A percentile compares a stretch with the other conserved stretches of the same genome.
These are phyloP conservation scores for Cladosporium sp. DNA, from an alignment of 2,329 filamentous ascomycete genomes.

Conservation along the genomic window DNA sequence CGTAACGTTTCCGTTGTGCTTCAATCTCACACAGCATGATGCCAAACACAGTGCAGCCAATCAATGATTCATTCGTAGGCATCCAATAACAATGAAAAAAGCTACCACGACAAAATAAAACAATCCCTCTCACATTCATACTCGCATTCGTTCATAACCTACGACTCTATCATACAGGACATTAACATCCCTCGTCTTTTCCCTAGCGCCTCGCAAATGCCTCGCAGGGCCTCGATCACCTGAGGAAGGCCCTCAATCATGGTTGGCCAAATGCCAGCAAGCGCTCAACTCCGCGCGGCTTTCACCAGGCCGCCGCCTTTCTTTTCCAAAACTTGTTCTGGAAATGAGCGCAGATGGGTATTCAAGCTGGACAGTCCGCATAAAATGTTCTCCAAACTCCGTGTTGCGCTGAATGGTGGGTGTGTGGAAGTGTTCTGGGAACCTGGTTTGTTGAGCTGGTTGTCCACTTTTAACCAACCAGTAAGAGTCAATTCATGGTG, in stretches of 20 bases:
- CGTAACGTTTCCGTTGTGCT: neutral
- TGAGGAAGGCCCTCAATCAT: neutral
- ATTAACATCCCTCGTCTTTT: neutral
- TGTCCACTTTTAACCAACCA: neutral
- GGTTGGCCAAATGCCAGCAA: neutral
- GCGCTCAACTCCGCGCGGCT: neutral
- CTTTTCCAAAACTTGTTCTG: neutral
- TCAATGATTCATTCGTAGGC: neutral
- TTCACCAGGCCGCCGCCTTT: neutral
- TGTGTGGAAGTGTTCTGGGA: neutral
- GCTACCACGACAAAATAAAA: neutral
- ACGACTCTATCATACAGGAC: constrained; percentile 10
- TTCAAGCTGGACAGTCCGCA: neutral
- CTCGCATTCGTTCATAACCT: neutral
- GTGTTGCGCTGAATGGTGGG: neutral
- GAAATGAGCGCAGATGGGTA: constrained; percentile 11
- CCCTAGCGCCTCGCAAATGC: constrained; percentile 6
- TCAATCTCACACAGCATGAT: neutral
- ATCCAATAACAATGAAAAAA: neutral
- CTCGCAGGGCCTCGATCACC: neutral
- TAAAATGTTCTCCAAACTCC: neutral
- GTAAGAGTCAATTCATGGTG: neutral
- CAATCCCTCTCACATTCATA: neutral
- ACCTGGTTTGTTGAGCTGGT: neutral
- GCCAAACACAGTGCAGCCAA: neutral